Percentiles rank a stretch among this genome's conserved stretches.
Evolutionary conservation across 768 basidiomycete genomes (phyloP).

Genomic region (Russula lepida): DNA sequence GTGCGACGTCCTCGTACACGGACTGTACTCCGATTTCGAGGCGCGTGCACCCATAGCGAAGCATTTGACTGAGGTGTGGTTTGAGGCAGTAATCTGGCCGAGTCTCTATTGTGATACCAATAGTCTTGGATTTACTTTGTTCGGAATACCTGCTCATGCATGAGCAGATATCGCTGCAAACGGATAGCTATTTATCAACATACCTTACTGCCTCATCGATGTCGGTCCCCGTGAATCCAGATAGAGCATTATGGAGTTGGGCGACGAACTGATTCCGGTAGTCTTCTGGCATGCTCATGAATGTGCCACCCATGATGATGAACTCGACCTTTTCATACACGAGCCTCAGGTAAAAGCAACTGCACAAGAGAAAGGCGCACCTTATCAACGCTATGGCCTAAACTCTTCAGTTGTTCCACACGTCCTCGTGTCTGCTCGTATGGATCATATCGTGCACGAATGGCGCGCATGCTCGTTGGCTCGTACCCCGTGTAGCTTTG

Average conservation of each 20-base stretch:
- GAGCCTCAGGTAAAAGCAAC: not conserved
- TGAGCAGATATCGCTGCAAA: not conserved
- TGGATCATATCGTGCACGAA: slow-evolving; percentile 92
- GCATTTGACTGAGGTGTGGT: slow-evolving; percentile 97
- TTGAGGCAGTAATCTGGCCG: slow-evolving; percentile 96
- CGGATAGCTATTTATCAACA: slow-evolving; percentile 11
- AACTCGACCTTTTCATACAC: slow-evolving; percentile 51
- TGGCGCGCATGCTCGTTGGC: slow-evolving; percentile 98
- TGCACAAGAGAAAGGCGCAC: slow-evolving; percentile 32
- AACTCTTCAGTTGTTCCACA: slow-evolving; percentile 87
- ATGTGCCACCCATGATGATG: slow-evolving; percentile 98
- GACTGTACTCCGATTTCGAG: slow-evolving; percentile 98
- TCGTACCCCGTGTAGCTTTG: slow-evolving; percentile 94
- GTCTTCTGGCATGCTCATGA: slow-evolving; percentile 99
- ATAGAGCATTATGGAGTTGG: slow-evolving; percentile 93
- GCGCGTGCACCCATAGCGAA: slow-evolving; percentile 96
- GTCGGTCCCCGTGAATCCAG: slow-evolving; percentile 87
- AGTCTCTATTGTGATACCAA: slow-evolving; percentile 98
- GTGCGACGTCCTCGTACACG: slow-evolving; percentile 97
- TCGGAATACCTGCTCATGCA: slow-evolving; percentile 69
- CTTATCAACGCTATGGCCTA: slow-evolving; percentile 98
- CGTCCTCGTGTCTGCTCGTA: slow-evolving; percentile 95
- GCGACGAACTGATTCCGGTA: slow-evolving; percentile 92
- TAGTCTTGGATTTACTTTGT: slow-evolving; percentile 95
- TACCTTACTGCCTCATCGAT: slow-evolving; percentile 93